Conservation (phyloP, 768 basidiomycete species). For the Collybia sordida region DNA sequence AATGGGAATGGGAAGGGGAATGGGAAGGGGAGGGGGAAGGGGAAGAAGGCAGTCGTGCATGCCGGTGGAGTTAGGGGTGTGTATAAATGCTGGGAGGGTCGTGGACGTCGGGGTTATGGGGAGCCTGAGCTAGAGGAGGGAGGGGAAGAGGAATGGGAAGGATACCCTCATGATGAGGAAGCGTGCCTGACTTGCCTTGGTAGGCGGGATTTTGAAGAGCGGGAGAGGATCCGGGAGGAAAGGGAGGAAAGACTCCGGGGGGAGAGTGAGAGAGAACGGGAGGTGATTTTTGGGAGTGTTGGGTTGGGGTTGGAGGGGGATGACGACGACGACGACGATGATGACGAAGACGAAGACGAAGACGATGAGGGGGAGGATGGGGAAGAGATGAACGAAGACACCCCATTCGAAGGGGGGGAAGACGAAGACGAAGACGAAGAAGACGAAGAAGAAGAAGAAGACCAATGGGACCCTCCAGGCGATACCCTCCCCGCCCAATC, state of each 20-base stretch:
- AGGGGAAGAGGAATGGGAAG: neutral
- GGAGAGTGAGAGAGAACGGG: constrained; percentile 1
- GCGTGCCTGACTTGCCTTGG: neutral
- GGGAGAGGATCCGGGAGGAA: too few relatives aligned
- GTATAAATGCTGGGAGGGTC: neutral
- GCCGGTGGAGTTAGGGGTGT: neutral
- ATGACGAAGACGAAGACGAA: neutral
- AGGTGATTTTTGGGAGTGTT: neutral
- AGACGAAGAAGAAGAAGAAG: constrained; percentile 5
- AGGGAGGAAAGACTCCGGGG: neutral
- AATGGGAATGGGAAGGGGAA: neutral
- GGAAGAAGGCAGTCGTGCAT: constrained; percentile 14
- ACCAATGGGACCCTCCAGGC: constrained; percentile 23
- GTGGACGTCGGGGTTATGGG: neutral
- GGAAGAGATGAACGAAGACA: neutral
- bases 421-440: constrained; percentile 9
- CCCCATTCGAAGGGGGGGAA: too few relatives aligned
- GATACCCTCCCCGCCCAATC: constrained; percentile 18
- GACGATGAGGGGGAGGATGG: neutral
- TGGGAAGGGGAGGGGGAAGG: constrained; percentile 2
- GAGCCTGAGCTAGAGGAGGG: neutral
- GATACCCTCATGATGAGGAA: neutral
- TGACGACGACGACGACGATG: constrained; percentile 5
- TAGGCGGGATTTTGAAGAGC: neutral
- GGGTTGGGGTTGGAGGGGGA: neutral